Conservation (phyloP, 345 rosid genomes). For the Ricinus communis region DNA sequence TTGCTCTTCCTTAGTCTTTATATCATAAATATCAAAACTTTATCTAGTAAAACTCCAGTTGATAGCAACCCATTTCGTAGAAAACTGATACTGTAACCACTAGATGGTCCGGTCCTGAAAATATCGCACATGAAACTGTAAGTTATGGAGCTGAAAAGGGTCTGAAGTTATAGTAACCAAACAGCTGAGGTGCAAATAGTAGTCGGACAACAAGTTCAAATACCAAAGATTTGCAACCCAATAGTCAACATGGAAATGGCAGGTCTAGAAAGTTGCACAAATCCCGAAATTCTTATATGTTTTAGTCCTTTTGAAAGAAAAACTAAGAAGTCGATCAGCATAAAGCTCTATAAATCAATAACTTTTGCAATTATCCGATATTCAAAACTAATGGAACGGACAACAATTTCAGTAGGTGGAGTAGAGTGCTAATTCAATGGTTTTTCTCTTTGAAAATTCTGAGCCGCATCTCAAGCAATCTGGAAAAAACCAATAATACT, state of each 20-base stretch:
- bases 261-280: too few species aligned
- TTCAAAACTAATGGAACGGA: too few species aligned
- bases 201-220: background rate
- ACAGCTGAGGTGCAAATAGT: slow-evolving; percentile 1
- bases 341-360: background rate
- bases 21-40: background rate
- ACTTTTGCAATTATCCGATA: too few species aligned
- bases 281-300: too few species aligned
- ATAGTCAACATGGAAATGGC: too few species aligned
- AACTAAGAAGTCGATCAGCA: too few species aligned
- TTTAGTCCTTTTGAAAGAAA: too few species aligned
- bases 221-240: background rate
- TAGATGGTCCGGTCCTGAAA: slow-evolving; percentile 13
- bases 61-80: background rate
- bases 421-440: too few species aligned
- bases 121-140: background rate
- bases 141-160: background rate
- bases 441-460: too few species aligned
- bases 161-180: slow-evolving; percentile 6
- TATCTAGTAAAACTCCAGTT: slow-evolving; percentile 7
- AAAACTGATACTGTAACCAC: background rate
- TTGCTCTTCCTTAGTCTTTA: background rate
- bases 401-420: too few species aligned
- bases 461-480: too few species aligned
- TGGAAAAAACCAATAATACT: too few species aligned